Percentiles rank a stretch among this genome's conserved stretches.
phyloP scores from a whole-genome alignment of 2,329 filamentous ascomycete species.

The Diaporthe sp. region DNA sequence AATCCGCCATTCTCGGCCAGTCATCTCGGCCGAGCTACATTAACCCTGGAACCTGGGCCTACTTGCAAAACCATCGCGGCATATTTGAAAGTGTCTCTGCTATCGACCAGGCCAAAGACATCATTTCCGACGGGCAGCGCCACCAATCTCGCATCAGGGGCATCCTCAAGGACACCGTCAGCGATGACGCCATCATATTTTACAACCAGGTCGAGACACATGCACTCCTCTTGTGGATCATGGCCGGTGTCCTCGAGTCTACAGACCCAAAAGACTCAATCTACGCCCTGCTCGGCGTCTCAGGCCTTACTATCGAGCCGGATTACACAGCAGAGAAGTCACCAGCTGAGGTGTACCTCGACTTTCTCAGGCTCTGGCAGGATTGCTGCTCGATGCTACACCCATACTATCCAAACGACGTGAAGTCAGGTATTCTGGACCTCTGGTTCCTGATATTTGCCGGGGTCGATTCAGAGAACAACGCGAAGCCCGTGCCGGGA shows the following conservation, averaged over 20 bases:
- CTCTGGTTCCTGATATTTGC: constrained; percentile 5
- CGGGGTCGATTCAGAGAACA: not conserved
- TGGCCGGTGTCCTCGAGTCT: not conserved
- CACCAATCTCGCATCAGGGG: not conserved
- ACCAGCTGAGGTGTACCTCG: not conserved
- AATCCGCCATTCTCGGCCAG: not conserved
- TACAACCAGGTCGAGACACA: not conserved
- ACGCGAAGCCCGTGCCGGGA: not conserved
- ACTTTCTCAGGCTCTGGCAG: not conserved
- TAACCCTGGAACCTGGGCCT: not conserved
- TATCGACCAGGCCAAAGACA: not conserved
- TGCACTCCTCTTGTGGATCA: not conserved
- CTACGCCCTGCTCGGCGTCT: not conserved
- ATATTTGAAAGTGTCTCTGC: not conserved
- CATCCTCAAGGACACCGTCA: not conserved
- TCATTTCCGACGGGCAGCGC: not conserved
- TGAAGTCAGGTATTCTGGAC: not conserved
- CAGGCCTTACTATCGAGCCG: not conserved
- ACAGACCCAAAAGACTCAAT: not conserved
- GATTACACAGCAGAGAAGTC: not conserved
- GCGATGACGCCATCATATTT: not conserved
- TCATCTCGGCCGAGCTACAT: not conserved
- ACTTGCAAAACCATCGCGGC: not conserved
- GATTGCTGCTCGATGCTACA: constrained; percentile 1
- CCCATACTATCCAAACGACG: not conserved